Evolutionary conservation across 2,329 filamentous ascomycete species (phyloP), one percentile per base, ranked within the genome.

Genomic region (Monilinia polystroma): DNA sequence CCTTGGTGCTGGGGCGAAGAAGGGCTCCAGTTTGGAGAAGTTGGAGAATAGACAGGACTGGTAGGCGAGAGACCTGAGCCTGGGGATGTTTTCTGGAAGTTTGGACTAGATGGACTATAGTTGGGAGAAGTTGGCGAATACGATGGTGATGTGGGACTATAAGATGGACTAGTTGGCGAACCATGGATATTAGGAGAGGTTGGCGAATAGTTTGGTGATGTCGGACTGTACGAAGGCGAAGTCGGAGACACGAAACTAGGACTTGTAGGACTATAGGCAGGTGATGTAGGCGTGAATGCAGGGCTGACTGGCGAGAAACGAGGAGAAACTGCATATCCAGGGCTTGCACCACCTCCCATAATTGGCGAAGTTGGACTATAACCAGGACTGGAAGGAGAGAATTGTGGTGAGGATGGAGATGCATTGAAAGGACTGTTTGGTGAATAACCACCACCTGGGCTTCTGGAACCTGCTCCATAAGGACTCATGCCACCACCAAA

Each of bases 391-490:
- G 72, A 71, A 47, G 74, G 74, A 23, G 73, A 73, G 56, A 72
- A 76, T 4, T 70, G 69, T 11, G 85, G 85, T 62, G 85, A 87
- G 5, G 83, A 85, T 3, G 78, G 77, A 57, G 68, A 90, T 18
- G 68, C 69, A 35, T 69, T 73, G 69, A 81, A 70, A 72, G 91
- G 85, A 77, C 90, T 91, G 26, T 86, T 88, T 29, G 88, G 87
- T 47, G 86, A 89, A 79, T 91, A 92, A 72, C 84, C 87, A 66
- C 89, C 92, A 4, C 88, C 89, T 2, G 90, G 90, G 47, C 68
- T 90, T 56, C 70, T 70, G 11, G 63, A 68, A 65, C 78, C 79
- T 69, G 82, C 79, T 75, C 82, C 77, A 75, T 88, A 91, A 1
- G 91, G 89, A 76, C 90, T 93, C 79, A 87, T 83, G 14, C 83